Evolutionary conservation across 805 yeast genomes (phyloP).

Genomic region (Hanseniaspora clermontiae): DNA sequence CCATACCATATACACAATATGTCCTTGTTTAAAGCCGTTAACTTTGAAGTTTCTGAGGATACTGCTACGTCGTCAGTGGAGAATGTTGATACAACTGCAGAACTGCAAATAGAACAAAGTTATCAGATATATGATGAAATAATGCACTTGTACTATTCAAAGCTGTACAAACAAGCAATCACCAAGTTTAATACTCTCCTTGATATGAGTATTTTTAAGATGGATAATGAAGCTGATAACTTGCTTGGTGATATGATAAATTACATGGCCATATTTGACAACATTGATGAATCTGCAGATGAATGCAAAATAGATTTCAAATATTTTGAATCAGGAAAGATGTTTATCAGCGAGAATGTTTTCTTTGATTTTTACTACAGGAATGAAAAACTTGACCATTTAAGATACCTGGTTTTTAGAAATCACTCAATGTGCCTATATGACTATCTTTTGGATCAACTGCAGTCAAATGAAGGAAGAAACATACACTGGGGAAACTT

Average conservation of each 20-base stretch:
- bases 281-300: background rate
- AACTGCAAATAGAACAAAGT: conserved; percentile 78
- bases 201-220: conserved; percentile 49
- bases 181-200: conserved; percentile 50
- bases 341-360: background rate
- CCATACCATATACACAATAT: conserved; percentile 9
- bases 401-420: conserved; percentile 66
- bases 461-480: background rate
- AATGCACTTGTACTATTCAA: conserved; percentile 43
- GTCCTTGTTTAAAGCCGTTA: conserved; percentile 72
- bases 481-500: conserved; percentile 27
- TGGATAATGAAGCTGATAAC: conserved; percentile 17
- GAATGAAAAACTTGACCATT: conserved; percentile 34
- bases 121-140: conserved; percentile 65
- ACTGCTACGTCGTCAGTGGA: conserved; percentile 14
- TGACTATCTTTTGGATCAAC: conserved; percentile 24
- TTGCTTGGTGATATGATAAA: conserved; percentile 19
- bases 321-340: background rate
- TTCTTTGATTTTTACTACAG: conserved; percentile 7
- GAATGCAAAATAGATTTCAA: background rate
- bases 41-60: conserved; percentile 28
- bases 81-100: conserved; percentile 55
- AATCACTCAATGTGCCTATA: conserved; percentile 68
- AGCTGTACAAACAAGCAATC: conserved; percentile 39
- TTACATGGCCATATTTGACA: background rate